Evolutionary conservation across 257 asterid genomes (phyloP).

Genomic region (Scutellaria barbata): DNA sequence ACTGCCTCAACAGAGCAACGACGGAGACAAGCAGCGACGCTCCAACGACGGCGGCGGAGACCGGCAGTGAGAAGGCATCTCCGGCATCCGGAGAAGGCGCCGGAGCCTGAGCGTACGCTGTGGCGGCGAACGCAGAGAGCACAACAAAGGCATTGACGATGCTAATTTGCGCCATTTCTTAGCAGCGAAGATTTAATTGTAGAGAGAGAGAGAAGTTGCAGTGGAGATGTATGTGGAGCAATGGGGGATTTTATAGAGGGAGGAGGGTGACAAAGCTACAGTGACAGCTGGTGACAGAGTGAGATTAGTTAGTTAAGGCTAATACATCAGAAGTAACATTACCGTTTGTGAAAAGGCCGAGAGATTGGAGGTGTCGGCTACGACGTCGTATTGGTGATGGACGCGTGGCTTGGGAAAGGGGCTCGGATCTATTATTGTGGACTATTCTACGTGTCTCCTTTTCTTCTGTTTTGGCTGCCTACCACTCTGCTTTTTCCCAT

Average conservation of each 20-base stretch:
- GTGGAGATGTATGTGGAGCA: neutral
- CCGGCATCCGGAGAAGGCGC: slow-evolving; percentile 63
- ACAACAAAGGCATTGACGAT: slow-evolving; percentile 40
- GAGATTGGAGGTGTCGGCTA: slow-evolving; percentile 29
- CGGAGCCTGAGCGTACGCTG: slow-evolving; percentile 51
- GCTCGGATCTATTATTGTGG: neutral
- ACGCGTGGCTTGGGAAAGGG: slow-evolving; percentile 24
- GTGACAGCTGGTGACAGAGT: slow-evolving; percentile 50
- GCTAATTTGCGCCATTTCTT: slow-evolving; percentile 57
- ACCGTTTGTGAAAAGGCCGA: slow-evolving; percentile 20
- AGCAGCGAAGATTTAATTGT: neutral
- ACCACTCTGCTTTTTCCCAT: neutral
- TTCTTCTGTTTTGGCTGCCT: slow-evolving; percentile 17
- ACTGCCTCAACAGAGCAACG: slow-evolving; percentile 49
- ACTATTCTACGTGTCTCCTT: slow-evolving; percentile 20
- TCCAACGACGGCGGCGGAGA: slow-evolving; percentile 46
- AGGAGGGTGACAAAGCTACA: slow-evolving; percentile 5
- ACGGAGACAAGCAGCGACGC: slow-evolving; percentile 51
- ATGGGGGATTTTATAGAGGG: slow-evolving; percentile 29
- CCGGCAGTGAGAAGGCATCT: slow-evolving; percentile 48
- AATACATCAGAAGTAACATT: neutral
- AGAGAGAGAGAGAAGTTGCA: neutral
- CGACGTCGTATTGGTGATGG: slow-evolving; percentile 34
- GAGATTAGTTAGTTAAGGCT: slow-evolving; percentile 4
- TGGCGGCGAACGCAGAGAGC: slow-evolving; percentile 35